Conservation (phyloP, 1,139 yeast species). For the Kodamaea derodonti region DNA sequence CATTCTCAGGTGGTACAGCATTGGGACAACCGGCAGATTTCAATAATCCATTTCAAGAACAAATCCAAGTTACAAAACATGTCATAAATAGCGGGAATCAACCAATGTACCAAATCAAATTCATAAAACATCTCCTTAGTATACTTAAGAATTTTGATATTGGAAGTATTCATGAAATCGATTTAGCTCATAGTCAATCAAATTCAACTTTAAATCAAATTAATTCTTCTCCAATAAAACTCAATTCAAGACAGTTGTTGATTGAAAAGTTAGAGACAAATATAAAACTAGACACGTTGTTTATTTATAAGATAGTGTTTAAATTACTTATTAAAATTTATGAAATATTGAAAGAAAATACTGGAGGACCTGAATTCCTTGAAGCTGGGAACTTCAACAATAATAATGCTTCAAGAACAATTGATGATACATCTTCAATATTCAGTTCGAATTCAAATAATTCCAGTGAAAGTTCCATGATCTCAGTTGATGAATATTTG, state of each 20-base stretch:
- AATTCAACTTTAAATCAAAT: slow-evolving; percentile 11
- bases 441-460: slow-evolving; percentile 27
- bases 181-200: slow-evolving; percentile 12
- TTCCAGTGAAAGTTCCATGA: slow-evolving; percentile 22
- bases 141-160: slow-evolving; percentile 43
- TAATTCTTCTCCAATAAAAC: slow-evolving; percentile 35
- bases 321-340: slow-evolving; percentile 30
- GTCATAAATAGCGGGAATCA: slow-evolving; percentile 11
- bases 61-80: slow-evolving; percentile 6
- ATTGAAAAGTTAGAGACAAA: slow-evolving; percentile 47
- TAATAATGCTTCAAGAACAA: background rate
- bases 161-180: slow-evolving; percentile 17
- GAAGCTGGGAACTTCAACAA: slow-evolving; percentile 2
- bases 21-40: slow-evolving; percentile 1
- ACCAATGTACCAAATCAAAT: slow-evolving; percentile 33
- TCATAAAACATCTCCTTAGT: slow-evolving; percentile 30
- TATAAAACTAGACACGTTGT: slow-evolving; percentile 37
- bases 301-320: slow-evolving; percentile 36
- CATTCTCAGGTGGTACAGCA: slow-evolving; percentile 1
- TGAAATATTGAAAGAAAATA: slow-evolving; percentile 15
- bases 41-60: slow-evolving; percentile 5
- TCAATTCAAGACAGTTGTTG: slow-evolving; percentile 39
- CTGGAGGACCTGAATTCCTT: slow-evolving; percentile 7
- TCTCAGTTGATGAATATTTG: slow-evolving; percentile 33
- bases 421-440: slow-evolving; percentile 28